Base-by-base conservation (phyloP, 495 filamentous ascomycete genomes). In the Jackrogersella multiformis region DNA sequence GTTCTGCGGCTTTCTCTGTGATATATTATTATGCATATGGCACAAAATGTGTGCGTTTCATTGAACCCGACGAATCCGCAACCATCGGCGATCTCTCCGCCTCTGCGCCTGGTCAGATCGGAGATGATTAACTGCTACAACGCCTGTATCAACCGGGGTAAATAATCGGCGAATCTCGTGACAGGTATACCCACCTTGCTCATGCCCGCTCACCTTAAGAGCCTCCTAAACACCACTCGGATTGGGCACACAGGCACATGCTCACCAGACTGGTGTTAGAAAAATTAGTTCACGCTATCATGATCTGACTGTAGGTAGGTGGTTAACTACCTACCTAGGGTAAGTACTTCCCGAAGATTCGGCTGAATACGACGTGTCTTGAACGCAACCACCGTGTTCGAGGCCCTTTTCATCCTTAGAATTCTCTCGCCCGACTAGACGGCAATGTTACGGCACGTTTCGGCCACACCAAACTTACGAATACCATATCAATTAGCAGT, bases 61-160 rank as follows among this genome's bases (percentile, higher is more conserved):
- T 61, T 54, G 26, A 57, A 35, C 44, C 52, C 51, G 42, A 41
- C 66, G 61, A 70, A 62, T 62, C 61, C 61, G 56, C 49, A 70
- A 28, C 24, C 52, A 70, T 70, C 67, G 67, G 61, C 61, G 67
- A 70, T 66, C 61, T 61, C 67, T 65, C 67, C 62, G 67, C 53
- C 49, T 66, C 41, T 62, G 52, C 38, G 34, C 30, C 51, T 44
- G 20, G 44, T 20, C 30, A 56, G 61, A 60, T 65, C 56, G 61
- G 61, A 60, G 67, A 70, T 66, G 61, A 61, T 66, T 44, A 39
- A 56, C 58, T 64, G 30, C 39, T 62, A 20, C 51, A 52, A 57
- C 49, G 61, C 60, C 42, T 69, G 59, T 61, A 61, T 39, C 52
- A 39, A 26, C 61, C 57, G 61, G 67, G 61, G 61, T 65, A 62